Percentiles rank a stretch among this genome's conserved stretches.
Evolutionary conservation across 2,329 filamentous ascomycete species (phyloP).

Genomic region (Neonectria coccinea): DNA sequence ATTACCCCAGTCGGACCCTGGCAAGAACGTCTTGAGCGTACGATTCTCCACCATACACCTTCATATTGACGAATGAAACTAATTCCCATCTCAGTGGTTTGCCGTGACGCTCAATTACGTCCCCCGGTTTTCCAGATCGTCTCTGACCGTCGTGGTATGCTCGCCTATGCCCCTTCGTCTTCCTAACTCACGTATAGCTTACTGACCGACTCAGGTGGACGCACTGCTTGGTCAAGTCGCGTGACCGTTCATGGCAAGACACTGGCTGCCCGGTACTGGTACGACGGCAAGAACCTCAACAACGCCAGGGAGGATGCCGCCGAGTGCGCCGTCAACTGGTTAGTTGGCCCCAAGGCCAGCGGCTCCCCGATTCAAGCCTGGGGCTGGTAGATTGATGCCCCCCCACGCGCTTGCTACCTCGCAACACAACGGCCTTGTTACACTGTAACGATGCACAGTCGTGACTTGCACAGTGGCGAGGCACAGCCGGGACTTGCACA

Average conservation of each 20-base stretch:
- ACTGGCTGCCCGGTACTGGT: conserved; percentile 86
- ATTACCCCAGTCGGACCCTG: conserved; percentile 52
- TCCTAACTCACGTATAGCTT: neutral
- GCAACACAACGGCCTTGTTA: neutral
- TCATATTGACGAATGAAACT: conserved; percentile 14
- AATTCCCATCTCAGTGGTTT: conserved; percentile 61
- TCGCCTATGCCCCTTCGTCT: neutral
- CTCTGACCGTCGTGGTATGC: conserved; percentile 78
- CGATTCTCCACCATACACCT: conserved; percentile 28
- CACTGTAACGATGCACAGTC: conserved; percentile 6
- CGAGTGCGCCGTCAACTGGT: conserved; percentile 76
- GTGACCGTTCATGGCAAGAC: conserved; percentile 76
- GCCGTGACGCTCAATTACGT: conserved; percentile 63
- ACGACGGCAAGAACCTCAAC: conserved; percentile 87
- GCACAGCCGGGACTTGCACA: conserved; percentile 13
- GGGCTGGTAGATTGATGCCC: conserved; percentile 34
- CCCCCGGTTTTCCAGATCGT: conserved; percentile 76
- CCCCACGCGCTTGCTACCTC: neutral
- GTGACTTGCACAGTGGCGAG: conserved; percentile 8
- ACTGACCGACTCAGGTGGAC: conserved; percentile 70
- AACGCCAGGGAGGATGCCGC: conserved; percentile 94
- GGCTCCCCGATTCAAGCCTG: conserved; percentile 43
- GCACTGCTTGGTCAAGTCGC: conserved; percentile 89
- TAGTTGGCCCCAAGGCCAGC: conserved; percentile 54
- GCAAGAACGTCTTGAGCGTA: conserved; percentile 70